Conservation (phyloP, 345 rosid species). For the Abelmoschus esculentus region DNA sequence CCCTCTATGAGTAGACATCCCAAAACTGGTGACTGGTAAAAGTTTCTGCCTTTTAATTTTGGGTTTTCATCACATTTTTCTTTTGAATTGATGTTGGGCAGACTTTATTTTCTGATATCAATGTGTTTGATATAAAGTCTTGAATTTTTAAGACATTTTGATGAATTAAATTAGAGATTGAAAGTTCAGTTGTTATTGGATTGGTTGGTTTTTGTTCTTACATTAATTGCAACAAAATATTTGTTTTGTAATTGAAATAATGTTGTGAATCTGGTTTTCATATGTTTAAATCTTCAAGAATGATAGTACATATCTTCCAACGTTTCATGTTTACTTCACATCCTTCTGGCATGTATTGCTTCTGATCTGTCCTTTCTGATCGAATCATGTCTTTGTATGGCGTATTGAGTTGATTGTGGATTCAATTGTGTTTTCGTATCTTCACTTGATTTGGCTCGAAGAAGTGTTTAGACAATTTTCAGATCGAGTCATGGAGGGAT, state of each 20-base stretch:
- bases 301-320: neutral
- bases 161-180: neutral
- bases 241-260: neutral
- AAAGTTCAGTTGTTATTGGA: neutral
- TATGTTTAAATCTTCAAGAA: neutral
- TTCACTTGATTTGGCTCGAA: neutral
- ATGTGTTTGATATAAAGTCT: neutral
- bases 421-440: neutral
- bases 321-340: neutral
- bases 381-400: neutral
- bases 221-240: neutral
- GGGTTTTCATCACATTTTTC: neutral
- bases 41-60: constrained; percentile 7
- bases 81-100: neutral
- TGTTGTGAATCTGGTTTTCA: neutral
- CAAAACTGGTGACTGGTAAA: constrained; percentile 82
- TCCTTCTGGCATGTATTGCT: neutral
- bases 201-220: neutral
- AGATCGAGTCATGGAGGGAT: neutral
- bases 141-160: neutral
- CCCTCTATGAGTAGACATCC: constrained; percentile 97
- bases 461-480: neutral
- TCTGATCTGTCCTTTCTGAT: neutral
- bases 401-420: neutral
- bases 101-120: neutral